Base-by-base conservation (phyloP, 1,139 yeast genomes). In the Geotrichum aggregatum region DNA sequence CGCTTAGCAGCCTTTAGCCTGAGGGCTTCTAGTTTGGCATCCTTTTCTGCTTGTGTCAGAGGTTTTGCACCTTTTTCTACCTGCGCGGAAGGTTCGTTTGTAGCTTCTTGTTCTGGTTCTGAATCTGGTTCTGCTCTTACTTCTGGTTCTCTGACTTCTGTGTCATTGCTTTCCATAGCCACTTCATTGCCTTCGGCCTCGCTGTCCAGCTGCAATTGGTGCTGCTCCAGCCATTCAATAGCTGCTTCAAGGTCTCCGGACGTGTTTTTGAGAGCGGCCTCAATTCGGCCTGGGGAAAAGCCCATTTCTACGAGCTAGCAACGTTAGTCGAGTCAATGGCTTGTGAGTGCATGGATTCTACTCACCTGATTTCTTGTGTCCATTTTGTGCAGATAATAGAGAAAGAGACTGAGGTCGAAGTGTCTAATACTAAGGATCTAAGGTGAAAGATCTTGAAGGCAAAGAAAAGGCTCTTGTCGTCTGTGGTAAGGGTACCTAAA, bases 221-320 rank as follows among this genome's bases (percentile, higher is more conserved):
- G 61, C 44, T 57, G 53, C 30, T 68, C 72, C 13, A 69, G 58
- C 72, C 72, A 69, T 40, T 60, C 63, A 44, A 69, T 59, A 31
- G 69, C 67, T 19, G 58, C 62, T 34, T 68, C 72, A 30, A 69
- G 48, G 1, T 60, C 46, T 10, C 56, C 57, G n/a, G 59, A 59
- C 1, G 67, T 62, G 52, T 65, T 61, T 22, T 61, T 55, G 21
- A 68, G 40, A 5, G 72, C 71, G 1, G 66, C 63, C 41, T 68
- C 71, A 43, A 66, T 66, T 30, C 65, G 57, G 38, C 59, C 60
- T 33, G 66, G 63, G 41, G 64, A 58, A 48, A 69, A 69, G 34
- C 72, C 72, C 71, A 68, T 68, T 24, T 65, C 69, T 38, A 58
- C 58, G 13, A 66, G 59, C 61, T 47, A 47, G 19, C 33, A 8